These are phyloP conservation scores for Acanthamoeba lenticulata DNA, from an alignment of 208 protist genomes.

Conservation along the genomic window DNA sequence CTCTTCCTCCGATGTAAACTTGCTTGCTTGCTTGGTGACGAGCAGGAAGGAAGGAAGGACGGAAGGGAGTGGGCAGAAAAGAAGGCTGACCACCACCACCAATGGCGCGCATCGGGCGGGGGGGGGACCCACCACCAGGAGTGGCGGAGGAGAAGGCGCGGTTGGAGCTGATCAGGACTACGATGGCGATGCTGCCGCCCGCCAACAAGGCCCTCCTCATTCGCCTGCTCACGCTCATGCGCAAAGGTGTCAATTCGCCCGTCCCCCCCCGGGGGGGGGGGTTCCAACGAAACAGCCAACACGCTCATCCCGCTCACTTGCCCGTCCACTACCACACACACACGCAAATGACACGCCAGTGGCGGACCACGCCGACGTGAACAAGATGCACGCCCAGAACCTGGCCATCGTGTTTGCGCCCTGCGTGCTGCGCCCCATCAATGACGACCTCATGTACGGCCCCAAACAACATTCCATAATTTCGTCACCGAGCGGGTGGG, in stretches of 20 bases:
- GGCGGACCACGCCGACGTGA: not conserved
- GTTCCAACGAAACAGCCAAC: no score
- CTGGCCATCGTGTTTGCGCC: slow-evolving; percentile 17
- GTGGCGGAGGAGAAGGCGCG: not conserved
- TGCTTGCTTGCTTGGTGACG: no score
- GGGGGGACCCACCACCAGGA: not conserved
- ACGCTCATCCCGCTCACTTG: no score
- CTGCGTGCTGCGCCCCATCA: not conserved
- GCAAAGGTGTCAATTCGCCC: not conserved
- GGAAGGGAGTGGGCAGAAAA: no score
- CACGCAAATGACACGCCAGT: no score
- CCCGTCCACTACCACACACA: no score
- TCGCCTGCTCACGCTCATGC: not conserved
- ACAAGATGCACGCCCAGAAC: slow-evolving; percentile 25
- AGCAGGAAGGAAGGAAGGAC: no score
- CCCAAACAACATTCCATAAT: no score
- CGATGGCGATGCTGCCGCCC: not conserved
- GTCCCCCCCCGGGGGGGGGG: no score
- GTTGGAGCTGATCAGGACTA: slow-evolving; percentile 18
- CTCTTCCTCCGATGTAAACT: no score
- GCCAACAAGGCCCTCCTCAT: not conserved
- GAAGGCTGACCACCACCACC: not conserved
- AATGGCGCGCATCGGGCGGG: not conserved
- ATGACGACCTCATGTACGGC: slow-evolving; percentile 5
- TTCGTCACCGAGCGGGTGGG: no score